These are phyloP conservation scores for Vitellaria paradoxa DNA, from an alignment of 179 eudicot species.

Conservation along the genomic window DNA sequence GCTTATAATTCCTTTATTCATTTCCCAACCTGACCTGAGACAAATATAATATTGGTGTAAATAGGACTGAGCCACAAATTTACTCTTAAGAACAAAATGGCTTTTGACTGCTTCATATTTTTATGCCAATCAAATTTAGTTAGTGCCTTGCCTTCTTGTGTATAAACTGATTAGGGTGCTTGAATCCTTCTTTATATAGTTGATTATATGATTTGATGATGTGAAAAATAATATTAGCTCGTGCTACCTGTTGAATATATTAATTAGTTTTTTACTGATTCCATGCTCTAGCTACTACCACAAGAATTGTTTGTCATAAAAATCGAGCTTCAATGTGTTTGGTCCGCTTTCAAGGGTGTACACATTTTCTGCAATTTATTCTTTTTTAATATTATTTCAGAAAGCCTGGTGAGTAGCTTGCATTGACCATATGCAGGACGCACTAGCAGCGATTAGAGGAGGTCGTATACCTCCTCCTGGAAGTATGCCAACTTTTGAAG, in stretches of 20 bases:
- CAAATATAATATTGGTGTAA: neutral
- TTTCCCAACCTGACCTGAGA: too few relatives aligned
- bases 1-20: too few relatives aligned
- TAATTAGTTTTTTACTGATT: neutral
- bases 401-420: conserved; percentile 12
- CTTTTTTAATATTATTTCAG: neutral
- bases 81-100: neutral
- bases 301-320: neutral
- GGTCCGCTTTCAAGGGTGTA: too few relatives aligned
- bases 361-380: neutral
- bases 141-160: too few relatives aligned
- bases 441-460: conserved; percentile 69
- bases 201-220: too few relatives aligned
- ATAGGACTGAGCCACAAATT: neutral
- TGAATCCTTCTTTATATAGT: too few relatives aligned
- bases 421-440: conserved; percentile 62
- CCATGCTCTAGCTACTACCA: neutral
- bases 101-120: neutral
- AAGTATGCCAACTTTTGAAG: conserved; percentile 92
- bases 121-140: too few relatives aligned
- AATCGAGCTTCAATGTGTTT: too few relatives aligned
- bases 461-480: conserved; percentile 90
- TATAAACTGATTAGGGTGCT: too few relatives aligned
- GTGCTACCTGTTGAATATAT: neutral
- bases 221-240: too few relatives aligned